phyloP scores from a whole-genome alignment of 371 early-diverging fungal genomes.

The Haplosporangium sp. region DNA sequence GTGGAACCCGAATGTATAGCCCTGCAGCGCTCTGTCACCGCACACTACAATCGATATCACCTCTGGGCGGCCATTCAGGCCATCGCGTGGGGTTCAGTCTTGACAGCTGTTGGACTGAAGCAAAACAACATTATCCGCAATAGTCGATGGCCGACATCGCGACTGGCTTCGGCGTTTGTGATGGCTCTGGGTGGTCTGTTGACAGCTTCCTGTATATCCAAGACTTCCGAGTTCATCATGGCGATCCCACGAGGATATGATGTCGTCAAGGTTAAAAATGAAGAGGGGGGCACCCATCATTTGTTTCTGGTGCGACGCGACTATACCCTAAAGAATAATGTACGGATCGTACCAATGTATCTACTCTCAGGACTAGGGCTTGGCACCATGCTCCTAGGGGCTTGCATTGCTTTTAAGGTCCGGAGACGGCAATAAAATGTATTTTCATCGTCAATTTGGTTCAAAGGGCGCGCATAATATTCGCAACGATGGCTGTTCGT shows the following conservation, averaged over 20 bases:
- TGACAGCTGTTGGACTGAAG: conserved; percentile 24
- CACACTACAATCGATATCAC: conserved; percentile 26
- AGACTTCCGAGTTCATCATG: conserved; percentile 28
- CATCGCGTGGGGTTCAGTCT: conserved; percentile 23
- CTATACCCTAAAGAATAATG: conserved; percentile 15
- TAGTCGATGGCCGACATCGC: conserved; percentile 32
- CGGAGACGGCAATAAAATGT: neutral
- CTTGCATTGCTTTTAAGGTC: conserved; percentile 44
- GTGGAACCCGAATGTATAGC: conserved; percentile 49
- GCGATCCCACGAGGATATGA: conserved; percentile 47
- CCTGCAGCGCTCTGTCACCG: conserved; percentile 30
- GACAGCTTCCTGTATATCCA: conserved; percentile 19
- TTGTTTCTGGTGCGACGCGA: conserved; percentile 48
- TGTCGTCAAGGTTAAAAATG: conserved; percentile 27
- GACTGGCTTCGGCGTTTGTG: conserved; percentile 24
- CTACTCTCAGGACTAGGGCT: conserved; percentile 48
- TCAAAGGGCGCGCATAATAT: too few species aligned
- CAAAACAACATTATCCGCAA: conserved; percentile 27
- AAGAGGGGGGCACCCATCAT: conserved; percentile 21
- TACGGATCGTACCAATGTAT: conserved; percentile 40
- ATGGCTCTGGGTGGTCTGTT: conserved; percentile 17
- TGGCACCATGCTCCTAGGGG: conserved; percentile 44
- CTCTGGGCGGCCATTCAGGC: conserved; percentile 39
- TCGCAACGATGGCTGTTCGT: too few species aligned
- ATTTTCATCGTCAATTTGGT: too few species aligned